Percentiles rank a stretch among this genome's conserved stretches.
Conservation (phyloP, 805 yeast genomes). For the Metschnikowia amazonensis region DNA sequence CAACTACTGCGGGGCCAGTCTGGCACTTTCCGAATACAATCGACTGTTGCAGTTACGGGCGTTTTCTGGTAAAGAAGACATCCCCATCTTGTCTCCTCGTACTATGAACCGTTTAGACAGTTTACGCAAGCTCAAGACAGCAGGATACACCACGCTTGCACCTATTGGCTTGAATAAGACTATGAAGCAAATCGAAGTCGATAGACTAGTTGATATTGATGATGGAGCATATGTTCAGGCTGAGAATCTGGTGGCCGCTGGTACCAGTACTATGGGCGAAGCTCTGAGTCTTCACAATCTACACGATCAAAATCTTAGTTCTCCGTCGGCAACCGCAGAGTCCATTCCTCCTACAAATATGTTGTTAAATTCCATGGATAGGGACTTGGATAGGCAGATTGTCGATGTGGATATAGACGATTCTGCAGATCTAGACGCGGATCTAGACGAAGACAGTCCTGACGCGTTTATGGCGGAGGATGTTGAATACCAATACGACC, state of each 20-base stretch:
- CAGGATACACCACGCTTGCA: conserved; percentile 33
- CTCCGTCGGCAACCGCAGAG: background rate
- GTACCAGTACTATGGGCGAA: conserved; percentile 6
- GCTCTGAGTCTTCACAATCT: background rate
- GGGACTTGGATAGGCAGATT: conserved; percentile 17
- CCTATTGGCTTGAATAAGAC: conserved; percentile 41
- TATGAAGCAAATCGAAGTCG: conserved; percentile 35
- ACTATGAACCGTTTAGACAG: conserved; percentile 20
- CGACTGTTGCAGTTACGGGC: conserved; percentile 18
- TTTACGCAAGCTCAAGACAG: conserved; percentile 27
- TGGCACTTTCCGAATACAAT: conserved; percentile 21
- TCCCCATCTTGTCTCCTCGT: conserved; percentile 19
- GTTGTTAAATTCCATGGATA: conserved; percentile 6
- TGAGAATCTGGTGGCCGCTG: conserved; percentile 15
- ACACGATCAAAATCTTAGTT: background rate
- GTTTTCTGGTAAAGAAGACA: conserved; percentile 11
- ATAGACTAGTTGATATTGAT: conserved; percentile 10
- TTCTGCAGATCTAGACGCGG: conserved; percentile 19
- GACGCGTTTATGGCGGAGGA: conserved; percentile 48
- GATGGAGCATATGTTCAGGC: conserved; percentile 13
- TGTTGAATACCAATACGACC: conserved; percentile 44
- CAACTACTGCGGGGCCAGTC: conserved; percentile 28
- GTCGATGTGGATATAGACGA: conserved; percentile 23
- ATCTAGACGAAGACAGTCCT: conserved; percentile 31
- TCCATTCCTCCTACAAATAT: background rate